Base-by-base conservation (phyloP, 305 asterid species). In the Ilex paraguariensis region DNA sequence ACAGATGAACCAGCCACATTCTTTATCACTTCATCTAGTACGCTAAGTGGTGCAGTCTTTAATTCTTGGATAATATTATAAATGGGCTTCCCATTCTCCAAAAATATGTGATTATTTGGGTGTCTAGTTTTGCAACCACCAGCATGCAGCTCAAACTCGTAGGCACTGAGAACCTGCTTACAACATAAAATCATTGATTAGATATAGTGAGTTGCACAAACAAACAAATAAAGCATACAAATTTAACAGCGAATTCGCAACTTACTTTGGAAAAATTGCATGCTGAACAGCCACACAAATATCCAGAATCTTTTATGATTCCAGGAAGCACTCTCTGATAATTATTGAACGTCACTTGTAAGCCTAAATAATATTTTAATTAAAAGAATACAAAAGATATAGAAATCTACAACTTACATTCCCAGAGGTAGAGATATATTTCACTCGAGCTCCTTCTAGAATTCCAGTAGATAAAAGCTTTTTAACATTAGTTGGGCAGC, bases 21-120 rank as follows among this genome's bases (percentile, higher is more conserved):
- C 83, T 71, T 87, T 70, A 94, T 71, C 73, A 88, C 89, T 54
- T 77, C 86, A 39, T 88, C 98, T 30, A 90, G 64, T 67, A 66
- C 54, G 79, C 82, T 79, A 55, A 86, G 74, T 54, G 95, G 81
- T 66, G 95, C 90, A 73, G 77, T 79, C 80, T 81, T 88, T 74
- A 94, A 65, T 67, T 83, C 96, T 72, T 88, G 84, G 69, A 94
- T 77, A 66, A 94, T 81, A 72, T 82, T 77, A 66, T 82, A 81
- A 62, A 94, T 86, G 32, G 95, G 90, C 73, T 85, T 94, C 72
- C 98, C 99, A 71, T 94, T 94, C 88, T 88, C 98, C 87, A 94
- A 72, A 75, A 86, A 88, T 77, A 94, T 83, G 72, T 86, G 95
- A 78, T 91, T 83, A 68, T 90, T 91, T 30, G 99, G 96, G 79